phyloP scores from a whole-genome alignment of 2,329 filamentous ascomycete species.

The Neopestalotiopsis sp. region DNA sequence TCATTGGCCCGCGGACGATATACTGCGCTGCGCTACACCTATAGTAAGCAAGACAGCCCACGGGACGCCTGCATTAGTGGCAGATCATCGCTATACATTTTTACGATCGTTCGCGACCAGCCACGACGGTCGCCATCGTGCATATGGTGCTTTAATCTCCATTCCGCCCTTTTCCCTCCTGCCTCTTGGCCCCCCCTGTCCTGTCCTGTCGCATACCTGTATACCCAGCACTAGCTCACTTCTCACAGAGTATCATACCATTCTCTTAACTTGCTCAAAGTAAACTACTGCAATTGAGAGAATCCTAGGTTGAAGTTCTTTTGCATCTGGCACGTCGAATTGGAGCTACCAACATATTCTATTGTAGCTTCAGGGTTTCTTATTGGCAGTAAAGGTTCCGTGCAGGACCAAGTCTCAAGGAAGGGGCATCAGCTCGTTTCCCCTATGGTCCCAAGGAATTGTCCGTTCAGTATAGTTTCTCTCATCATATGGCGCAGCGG shows the following conservation, averaged over 20 bases:
- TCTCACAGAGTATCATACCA: background rate
- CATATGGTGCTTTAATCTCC: background rate
- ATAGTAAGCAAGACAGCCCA: background rate
- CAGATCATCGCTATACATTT: background rate
- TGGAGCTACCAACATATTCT: background rate
- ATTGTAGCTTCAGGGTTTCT: background rate
- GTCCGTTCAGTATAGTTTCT: background rate
- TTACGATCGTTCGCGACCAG: background rate
- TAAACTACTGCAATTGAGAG: background rate
- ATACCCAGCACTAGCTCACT: background rate
- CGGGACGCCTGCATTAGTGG: conserved; percentile 1
- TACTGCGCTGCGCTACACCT: background rate
- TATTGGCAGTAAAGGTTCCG: background rate
- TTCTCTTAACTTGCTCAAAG: background rate
- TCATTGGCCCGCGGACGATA: background rate
- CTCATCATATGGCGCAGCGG: background rate
- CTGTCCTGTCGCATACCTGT: background rate
- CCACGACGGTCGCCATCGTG: background rate
- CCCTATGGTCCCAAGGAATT: background rate
- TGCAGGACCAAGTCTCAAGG: background rate
- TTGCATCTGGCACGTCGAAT: background rate
- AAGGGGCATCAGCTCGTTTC: background rate
- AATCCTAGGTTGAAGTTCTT: background rate
- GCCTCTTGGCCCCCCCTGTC: too few relatives aligned
- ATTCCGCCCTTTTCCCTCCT: background rate